phyloP scores from a whole-genome alignment of 1,284 basidiomycete genomes.

The Sphagnurus paluster region DNA sequence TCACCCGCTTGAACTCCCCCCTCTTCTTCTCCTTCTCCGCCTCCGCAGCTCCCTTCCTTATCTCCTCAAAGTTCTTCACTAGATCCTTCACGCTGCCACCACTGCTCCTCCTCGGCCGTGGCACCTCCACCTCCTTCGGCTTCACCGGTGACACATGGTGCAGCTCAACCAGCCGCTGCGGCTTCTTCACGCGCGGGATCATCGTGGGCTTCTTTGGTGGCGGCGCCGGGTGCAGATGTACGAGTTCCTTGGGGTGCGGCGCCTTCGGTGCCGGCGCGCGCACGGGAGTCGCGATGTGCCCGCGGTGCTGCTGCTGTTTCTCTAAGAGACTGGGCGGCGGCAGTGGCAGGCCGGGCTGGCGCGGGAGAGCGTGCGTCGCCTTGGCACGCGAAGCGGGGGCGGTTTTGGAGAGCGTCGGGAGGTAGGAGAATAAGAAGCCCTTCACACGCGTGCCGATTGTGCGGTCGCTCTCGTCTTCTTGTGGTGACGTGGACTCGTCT shows the following conservation, averaged over 20 bases:
- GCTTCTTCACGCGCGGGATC: conserved; percentile 43
- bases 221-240: conserved; percentile 55
- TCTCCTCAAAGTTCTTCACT: conserved; percentile 60
- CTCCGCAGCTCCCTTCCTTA: conserved; percentile 19
- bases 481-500: background rate
- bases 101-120: conserved; percentile 51
- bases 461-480: conserved; percentile 8
- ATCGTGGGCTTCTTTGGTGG: conserved; percentile 39
- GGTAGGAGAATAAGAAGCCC: conserved; percentile 60
- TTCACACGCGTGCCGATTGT: conserved; percentile 43
- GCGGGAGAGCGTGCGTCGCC: conserved; percentile 11
- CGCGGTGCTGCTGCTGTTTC: conserved; percentile 49
- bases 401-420: conserved; percentile 48
- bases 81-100: conserved; percentile 69
- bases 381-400: conserved; percentile 19
- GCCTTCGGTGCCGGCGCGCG: conserved; percentile 45
- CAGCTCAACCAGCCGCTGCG: conserved; percentile 55
- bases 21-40: conserved; percentile 6
- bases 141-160: conserved; percentile 43
- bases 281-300: conserved; percentile 58
- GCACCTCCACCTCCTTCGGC: conserved; percentile 19
- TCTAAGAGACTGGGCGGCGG: conserved; percentile 52
- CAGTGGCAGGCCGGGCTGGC: conserved; percentile 45
- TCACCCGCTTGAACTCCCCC: conserved; percentile 26
- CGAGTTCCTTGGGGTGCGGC: conserved; percentile 60